These are phyloP conservation scores for Paraphaeosphaeria minitans DNA, from an alignment of 2,329 filamentous ascomycete species.

Conservation along the genomic window DNA sequence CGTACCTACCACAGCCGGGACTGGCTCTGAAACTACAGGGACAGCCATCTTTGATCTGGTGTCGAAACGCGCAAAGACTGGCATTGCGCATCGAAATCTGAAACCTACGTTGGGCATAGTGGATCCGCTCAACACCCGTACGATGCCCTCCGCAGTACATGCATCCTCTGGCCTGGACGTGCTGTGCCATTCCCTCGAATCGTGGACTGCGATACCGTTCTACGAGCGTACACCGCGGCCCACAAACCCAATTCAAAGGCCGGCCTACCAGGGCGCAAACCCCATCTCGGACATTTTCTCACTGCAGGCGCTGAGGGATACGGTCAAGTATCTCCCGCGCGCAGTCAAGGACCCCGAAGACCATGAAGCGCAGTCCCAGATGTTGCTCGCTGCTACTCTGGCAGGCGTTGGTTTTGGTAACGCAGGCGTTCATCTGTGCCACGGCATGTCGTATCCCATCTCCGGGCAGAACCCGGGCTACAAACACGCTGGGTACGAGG, in stretches of 20 bases:
- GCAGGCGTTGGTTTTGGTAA: constrained; percentile 98
- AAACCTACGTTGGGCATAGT: constrained; percentile 93
- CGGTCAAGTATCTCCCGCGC: constrained; percentile 89
- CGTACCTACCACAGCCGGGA: constrained; percentile 84
- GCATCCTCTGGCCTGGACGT: constrained; percentile 92
- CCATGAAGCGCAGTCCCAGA: constrained; percentile 88
- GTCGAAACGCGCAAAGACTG: constrained; percentile 88
- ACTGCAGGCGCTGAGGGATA: constrained; percentile 78
- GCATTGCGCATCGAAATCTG: constrained; percentile 91
- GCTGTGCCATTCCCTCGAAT: constrained; percentile 92
- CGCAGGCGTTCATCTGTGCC: constrained; percentile 88
- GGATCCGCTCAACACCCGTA: constrained; percentile 86
- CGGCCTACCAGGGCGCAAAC: constrained; percentile 96
- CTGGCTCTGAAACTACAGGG: constrained; percentile 91
- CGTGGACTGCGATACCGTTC: constrained; percentile 97
- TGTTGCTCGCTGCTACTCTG: constrained; percentile 92
- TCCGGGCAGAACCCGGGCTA: constrained; percentile 94
- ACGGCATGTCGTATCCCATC: constrained; percentile 97
- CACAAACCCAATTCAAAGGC: constrained; percentile 84
- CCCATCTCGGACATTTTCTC: constrained; percentile 98
- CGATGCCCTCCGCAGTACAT: constrained; percentile 94
- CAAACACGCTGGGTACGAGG: constrained; percentile 83
- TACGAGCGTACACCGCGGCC: constrained; percentile 83
- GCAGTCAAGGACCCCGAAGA: constrained; percentile 89
- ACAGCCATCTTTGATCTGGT: constrained; percentile 98